These are phyloP conservation scores for Dendrobium officinale DNA, from an alignment of 106 monocot genomes.

Conservation along the genomic window DNA sequence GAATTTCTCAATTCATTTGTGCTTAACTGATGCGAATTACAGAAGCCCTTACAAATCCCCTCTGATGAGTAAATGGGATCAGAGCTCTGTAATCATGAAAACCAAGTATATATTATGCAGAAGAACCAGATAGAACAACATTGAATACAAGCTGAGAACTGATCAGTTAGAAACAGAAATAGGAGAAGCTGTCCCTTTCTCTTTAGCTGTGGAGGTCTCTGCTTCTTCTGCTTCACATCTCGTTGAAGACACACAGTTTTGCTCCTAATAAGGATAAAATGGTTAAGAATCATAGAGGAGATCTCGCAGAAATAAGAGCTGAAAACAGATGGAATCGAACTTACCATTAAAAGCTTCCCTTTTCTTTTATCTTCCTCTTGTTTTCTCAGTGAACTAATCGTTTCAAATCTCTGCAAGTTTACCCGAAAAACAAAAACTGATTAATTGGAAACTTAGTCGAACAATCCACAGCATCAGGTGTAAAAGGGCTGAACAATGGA, in stretches of 20 bases:
- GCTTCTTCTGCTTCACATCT: background rate
- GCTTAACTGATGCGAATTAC: too few relatives aligned
- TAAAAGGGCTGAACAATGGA: background rate
- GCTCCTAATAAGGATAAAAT: background rate
- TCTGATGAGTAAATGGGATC: background rate
- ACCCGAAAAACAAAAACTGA: background rate
- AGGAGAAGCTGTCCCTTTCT: background rate
- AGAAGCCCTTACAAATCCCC: too few relatives aligned
- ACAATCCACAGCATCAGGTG: background rate
- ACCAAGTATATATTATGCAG: too few relatives aligned
- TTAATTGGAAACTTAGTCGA: background rate
- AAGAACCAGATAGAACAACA: too few relatives aligned
- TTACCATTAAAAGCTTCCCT: slow-evolving; percentile 17
- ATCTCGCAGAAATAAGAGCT: background rate
- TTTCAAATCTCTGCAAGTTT: slow-evolving; percentile 9
- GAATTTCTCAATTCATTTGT: too few relatives aligned
- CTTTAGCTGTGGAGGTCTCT: background rate
- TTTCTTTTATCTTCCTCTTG: slow-evolving; percentile 20
- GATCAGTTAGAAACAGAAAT: background rate
- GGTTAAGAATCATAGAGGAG: background rate
- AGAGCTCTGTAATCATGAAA: too few relatives aligned
- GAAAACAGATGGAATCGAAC: background rate
- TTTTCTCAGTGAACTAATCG: slow-evolving; percentile 10
- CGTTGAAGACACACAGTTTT: background rate
- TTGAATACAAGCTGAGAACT: background rate